phyloP scores from a whole-genome alignment of 2,329 filamentous ascomycete species.

The Xylariaceae sp. region DNA sequence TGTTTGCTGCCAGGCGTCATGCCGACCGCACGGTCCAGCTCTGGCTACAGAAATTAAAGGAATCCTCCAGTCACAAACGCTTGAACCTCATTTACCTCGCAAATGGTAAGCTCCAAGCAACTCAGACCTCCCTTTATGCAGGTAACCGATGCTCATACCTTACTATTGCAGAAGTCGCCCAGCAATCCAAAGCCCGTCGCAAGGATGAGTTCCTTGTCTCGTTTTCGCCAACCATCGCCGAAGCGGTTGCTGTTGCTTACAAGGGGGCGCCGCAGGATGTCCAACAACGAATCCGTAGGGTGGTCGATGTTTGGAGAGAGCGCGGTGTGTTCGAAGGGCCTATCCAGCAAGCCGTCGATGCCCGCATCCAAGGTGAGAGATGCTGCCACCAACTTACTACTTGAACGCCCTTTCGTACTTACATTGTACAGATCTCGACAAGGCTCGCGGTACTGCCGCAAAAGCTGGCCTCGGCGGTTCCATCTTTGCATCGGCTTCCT shows the following conservation, averaged over 20 bases:
- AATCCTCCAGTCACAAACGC: conserved; percentile 83
- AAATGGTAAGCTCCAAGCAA: conserved; percentile 69
- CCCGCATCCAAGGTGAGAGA: conserved; percentile 74
- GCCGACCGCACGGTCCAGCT: conserved; percentile 90
- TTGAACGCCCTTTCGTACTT: conserved; percentile 13
- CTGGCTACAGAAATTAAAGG: conserved; percentile 89
- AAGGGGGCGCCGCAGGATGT: conserved; percentile 86
- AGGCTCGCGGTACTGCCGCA: conserved; percentile 57
- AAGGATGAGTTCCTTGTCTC: conserved; percentile 93
- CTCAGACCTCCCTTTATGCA: neutral
- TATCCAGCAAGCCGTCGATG: conserved; percentile 82
- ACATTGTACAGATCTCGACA: conserved; percentile 63
- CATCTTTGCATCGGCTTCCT: conserved; percentile 67
- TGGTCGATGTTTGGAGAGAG: conserved; percentile 94
- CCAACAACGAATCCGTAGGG: conserved; percentile 84
- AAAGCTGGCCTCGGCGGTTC: conserved; percentile 65
- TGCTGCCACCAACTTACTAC: neutral
- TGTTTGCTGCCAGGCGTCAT: conserved; percentile 69
- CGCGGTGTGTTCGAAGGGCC: conserved; percentile 81
- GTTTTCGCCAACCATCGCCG: conserved; percentile 89
- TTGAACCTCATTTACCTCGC: conserved; percentile 93
- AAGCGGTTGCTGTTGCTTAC: conserved; percentile 89
- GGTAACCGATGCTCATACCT: conserved; percentile 24
- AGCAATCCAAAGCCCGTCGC: conserved; percentile 91
- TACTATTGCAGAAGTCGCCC: conserved; percentile 76